Base-by-base conservation (phyloP, 1,284 basidiomycete species). In the Apiotrichum sp. region DNA sequence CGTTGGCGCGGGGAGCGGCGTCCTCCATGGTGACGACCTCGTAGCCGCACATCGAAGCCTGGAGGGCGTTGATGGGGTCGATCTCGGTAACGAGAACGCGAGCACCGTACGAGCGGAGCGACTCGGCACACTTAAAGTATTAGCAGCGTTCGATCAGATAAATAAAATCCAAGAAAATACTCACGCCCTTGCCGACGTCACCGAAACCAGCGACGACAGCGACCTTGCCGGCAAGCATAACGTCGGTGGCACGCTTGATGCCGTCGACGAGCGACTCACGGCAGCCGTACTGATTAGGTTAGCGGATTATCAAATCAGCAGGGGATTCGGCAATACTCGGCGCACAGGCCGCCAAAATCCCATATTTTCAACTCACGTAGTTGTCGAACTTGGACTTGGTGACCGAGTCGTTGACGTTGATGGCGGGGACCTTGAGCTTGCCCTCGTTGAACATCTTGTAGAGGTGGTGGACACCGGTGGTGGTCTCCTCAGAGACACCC, bases 361-460 rank as follows among this genome's bases (percentile, higher is more conserved):
- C 11, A 11, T 13, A 11, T 10, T 9, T 29, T 14, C 8, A 4
- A 66, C 67, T 61, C 40, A 77, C 73, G 77, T 76, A 78, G 79
- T 82, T 83, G 79, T 83, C 82, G 75, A 98, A 98, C 83, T 98
- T 98, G 76, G 93, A 97, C 82, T 99, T 99, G 70, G 96, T 99
- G 73, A 99, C 96, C 32, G 95, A 97, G 81, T 98, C 93, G 78
- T 96, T 96, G 77, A 99, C 96, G 78, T 99, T 99, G 84, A 99
- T 98, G 68, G 96, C 96, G 65, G 96, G 92, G 65, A 98, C 82
- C 83, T 95, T 97, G 75, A 99, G 85, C 75, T 84, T 91, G 70
- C 93, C 93, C 55, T 96, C 91, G 70, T 90, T 86, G 87, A 93
- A 88, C 66, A 88, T 85, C 81, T 92, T 93, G 89, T 98, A 98